Evolutionary conservation across 2,329 filamentous ascomycete genomes (phyloP), one percentile per base, ranked within the genome.

Genomic region (Uncinocarpus reesii): DNA sequence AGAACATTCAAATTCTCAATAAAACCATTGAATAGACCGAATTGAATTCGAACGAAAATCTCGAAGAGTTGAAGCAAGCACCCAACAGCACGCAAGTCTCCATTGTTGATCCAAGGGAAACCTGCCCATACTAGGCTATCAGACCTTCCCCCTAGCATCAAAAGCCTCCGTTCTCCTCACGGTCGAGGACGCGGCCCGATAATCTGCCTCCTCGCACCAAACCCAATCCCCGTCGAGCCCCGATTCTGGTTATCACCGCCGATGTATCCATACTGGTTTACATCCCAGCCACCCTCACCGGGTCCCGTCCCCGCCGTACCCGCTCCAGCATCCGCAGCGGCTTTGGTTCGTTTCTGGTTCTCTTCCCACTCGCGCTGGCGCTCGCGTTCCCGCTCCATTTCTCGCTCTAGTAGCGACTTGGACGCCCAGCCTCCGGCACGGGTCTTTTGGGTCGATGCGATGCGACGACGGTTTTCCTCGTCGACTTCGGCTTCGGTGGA

Each of bases 301-400:
- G 70, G 74, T 0, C 72, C 74, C 11, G 69, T 66, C 2, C 72
- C 71, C 3, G 69, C 63, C 0, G 70, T 70, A 6, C 69, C 62
- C 48, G 67, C 65, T 10, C 68, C 70, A 2, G 61, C 58, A 34
- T 69, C 66, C 1, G 71, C 68, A 0, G 71, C 71, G 26, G 67
- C 68, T 46, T 69, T 65, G 1, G 71, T 67, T 13, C 66, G 69
- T 45, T 75, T 70, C 59, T 83, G 79, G 16, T 67, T 67, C 37
- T 79, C 74, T 58, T 82, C 79, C 79, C 79, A 83, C 52, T 83
- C 79, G 31, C 72, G 69, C 58, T 82, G 79, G 40, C 79, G 71
- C 57, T 80, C 76, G 13, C 79, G 73, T 58, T 83, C 79, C 16
- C 77, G 75, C 59, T 83, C 79, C 79, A 81, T 83, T 55, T 83